Evolutionary conservation across 2,329 filamentous ascomycete species (phyloP).

Genomic region (Neonectria magnoliae): DNA sequence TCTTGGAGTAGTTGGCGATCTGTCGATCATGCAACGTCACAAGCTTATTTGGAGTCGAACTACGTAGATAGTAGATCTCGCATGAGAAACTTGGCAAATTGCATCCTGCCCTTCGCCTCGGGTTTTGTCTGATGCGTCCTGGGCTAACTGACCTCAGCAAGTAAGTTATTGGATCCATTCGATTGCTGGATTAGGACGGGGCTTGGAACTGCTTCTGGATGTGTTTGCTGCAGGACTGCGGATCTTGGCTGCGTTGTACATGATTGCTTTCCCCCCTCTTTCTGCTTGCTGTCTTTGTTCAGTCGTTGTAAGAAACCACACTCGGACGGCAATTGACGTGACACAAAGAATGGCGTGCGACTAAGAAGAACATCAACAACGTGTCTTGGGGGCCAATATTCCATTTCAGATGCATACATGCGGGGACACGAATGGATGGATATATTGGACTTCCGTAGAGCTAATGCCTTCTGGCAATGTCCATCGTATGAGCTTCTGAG

Average conservation of each 20-base stretch:
- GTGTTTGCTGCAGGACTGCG: not conserved
- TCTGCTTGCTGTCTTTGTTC: not conserved
- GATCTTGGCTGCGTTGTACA: not conserved
- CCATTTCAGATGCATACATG: constrained; percentile 1
- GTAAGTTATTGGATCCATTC: not conserved
- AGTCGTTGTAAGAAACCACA: not conserved
- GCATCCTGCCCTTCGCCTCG: not conserved
- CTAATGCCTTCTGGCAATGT: not conserved
- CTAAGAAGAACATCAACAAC: not conserved
- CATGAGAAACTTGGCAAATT: constrained; percentile 1
- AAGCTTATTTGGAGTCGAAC: not conserved
- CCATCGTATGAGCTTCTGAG: constrained; percentile 13
- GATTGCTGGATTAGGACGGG: not conserved
- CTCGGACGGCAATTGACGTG: constrained; percentile 13
- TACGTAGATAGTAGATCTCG: not conserved
- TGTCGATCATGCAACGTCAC: not conserved
- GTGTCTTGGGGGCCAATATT: not conserved
- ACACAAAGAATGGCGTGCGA: constrained; percentile 15
- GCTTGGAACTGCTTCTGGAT: not conserved
- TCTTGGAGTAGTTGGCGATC: not conserved
- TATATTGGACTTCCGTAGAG: not conserved
- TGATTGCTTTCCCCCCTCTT: not conserved
- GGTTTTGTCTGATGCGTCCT: not conserved
- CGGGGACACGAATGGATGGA: not conserved
- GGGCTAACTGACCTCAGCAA: not conserved